phyloP scores from a whole-genome alignment of 129 eudicot genomes.

The Deinandra increscens region DNA sequence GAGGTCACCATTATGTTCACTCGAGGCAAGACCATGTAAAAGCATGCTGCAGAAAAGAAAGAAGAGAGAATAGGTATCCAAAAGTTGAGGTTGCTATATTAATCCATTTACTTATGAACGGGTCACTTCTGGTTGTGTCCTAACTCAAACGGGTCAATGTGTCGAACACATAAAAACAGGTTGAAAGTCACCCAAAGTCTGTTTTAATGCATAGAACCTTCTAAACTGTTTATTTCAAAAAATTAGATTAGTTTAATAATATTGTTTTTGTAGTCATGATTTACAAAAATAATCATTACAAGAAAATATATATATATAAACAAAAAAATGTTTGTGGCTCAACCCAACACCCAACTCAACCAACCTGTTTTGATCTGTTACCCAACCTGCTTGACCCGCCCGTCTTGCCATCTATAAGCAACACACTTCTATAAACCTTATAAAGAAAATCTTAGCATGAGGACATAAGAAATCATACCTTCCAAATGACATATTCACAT shows the following conservation, averaged over 20 bases:
- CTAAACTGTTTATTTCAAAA: not conserved
- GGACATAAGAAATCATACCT: slow-evolving; percentile 37
- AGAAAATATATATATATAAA: too few relatives aligned
- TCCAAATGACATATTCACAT: slow-evolving; percentile 89
- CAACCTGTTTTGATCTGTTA: not conserved
- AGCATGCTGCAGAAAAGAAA: slow-evolving; percentile 66
- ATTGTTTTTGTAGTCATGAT: not conserved
- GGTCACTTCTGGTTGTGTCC: not conserved
- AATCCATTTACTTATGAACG: not conserved
- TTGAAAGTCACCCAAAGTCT: not conserved
- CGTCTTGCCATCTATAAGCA: slow-evolving; percentile 2
- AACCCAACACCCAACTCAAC: not conserved
- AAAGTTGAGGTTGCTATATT: not conserved
- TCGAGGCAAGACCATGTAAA: slow-evolving; percentile 66
- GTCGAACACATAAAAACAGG: not conserved
- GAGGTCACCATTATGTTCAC: slow-evolving; percentile 77
- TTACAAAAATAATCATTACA: too few relatives aligned
- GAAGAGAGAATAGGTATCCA: slow-evolving; percentile 3
- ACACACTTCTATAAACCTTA: slow-evolving; percentile 5
- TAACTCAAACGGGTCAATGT: not conserved
- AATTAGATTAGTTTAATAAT: not conserved
- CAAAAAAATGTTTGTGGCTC: too few relatives aligned
- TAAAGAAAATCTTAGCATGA: not conserved
- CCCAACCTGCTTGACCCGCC: slow-evolving; percentile 3
- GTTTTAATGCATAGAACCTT: not conserved